phyloP scores from a whole-genome alignment of 176 grass and related monocot genomes.

The Phyllostachys edulis region DNA sequence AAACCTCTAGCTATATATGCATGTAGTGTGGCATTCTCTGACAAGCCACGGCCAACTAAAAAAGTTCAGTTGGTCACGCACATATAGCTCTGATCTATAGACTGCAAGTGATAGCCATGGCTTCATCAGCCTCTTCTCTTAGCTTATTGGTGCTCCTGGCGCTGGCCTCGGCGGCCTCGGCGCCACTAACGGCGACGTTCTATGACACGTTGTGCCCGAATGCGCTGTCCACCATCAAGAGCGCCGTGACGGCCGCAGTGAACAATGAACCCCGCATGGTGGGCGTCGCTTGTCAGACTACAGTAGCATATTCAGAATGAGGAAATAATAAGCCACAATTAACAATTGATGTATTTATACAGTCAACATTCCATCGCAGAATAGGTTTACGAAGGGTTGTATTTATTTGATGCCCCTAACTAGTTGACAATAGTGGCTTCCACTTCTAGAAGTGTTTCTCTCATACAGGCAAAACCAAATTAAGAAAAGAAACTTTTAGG shows the following conservation, averaged over 20 bases:
- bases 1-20: slow-evolving; percentile 29
- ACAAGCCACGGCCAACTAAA: neutral
- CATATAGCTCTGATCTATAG: neutral
- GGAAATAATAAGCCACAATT: too few relatives aligned
- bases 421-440: too few relatives aligned
- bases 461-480: too few relatives aligned
- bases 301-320: too few relatives aligned
- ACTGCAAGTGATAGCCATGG: slow-evolving; percentile 17
- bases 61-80: neutral
- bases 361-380: too few relatives aligned
- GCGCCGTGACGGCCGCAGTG: slow-evolving; percentile 51
- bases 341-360: too few relatives aligned
- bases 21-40: neutral
- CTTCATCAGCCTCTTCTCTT: neutral
- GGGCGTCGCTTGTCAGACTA: slow-evolving; percentile 67
- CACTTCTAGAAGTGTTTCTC: too few relatives aligned
- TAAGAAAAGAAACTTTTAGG: too few relatives aligned
- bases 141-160: neutral
- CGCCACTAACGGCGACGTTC: slow-evolving; percentile 80
- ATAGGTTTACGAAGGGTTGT: too few relatives aligned
- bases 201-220: slow-evolving; percentile 64
- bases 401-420: too few relatives aligned
- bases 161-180: slow-evolving; percentile 36
- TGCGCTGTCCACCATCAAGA: slow-evolving; percentile 60
- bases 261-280: slow-evolving; percentile 51